These are phyloP conservation scores for Dimargaris cristalligena DNA, from an alignment of 192 early-diverging fungal genomes.

Conservation along the genomic window DNA sequence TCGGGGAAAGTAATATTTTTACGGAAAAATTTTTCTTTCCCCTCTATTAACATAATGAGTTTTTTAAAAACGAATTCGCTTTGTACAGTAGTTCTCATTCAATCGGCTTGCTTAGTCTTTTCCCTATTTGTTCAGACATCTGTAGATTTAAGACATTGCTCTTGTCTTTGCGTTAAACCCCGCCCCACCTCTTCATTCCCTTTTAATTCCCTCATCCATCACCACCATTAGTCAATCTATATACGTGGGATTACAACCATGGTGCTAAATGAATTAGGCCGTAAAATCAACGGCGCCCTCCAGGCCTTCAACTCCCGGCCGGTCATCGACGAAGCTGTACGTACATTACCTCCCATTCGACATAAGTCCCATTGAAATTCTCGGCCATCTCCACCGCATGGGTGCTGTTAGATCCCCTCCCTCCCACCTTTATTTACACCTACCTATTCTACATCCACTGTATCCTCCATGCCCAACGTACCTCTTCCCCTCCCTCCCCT, in stretches of 20 bases:
- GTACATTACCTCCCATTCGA: background rate
- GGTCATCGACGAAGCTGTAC: slow-evolving; percentile 79
- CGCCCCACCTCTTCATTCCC: no score
- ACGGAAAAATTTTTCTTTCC: no score
- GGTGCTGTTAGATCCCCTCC: no score
- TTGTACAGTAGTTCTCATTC: no score
- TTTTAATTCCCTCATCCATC: background rate
- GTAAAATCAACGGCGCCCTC: slow-evolving; percentile 71
- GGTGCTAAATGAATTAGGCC: slow-evolving; percentile 83
- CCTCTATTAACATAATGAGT: no score
- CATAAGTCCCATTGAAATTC: background rate
- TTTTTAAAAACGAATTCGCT: no score
- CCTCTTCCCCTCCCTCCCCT: background rate
- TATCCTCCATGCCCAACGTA: background rate
- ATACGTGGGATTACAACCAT: slow-evolving; percentile 32
- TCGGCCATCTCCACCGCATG: background rate
- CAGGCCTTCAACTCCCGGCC: slow-evolving; percentile 57
- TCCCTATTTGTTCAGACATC: no score
- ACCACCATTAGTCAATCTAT: background rate
- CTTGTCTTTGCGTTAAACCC: no score
- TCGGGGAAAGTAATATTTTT: no score
- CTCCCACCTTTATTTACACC: background rate
- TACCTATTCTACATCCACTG: background rate
- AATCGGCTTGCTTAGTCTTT: no score
- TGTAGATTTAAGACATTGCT: no score